Percentiles rank a stretch among this genome's conserved stretches.
Conservation (phyloP, 2,329 filamentous ascomycete genomes). For the Cercospora berteroae region DNA sequence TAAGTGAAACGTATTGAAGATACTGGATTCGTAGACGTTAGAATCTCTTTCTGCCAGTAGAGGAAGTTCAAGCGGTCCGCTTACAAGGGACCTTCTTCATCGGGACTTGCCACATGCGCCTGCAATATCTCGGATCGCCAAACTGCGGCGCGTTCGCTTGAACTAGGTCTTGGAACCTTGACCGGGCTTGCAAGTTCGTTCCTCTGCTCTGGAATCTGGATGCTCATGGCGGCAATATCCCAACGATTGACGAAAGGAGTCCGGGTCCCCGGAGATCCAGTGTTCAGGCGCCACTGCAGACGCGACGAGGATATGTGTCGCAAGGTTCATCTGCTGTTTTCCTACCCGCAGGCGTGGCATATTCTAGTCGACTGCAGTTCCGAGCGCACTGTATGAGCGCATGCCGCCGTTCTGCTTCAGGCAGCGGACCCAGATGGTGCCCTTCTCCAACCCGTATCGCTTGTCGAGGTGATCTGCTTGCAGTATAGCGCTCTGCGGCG, state of each 20-base stretch:
- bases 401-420: neutral
- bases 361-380: neutral
- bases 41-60: neutral
- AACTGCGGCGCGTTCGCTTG: neutral
- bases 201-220: neutral
- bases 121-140: neutral
- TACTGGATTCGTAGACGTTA: neutral
- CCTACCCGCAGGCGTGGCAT: neutral
- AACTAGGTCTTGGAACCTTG: neutral
- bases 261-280: neutral
- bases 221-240: neutral
- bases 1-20: neutral
- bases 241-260: neutral
- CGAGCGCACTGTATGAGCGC: neutral
- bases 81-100: neutral
- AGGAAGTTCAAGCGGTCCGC: neutral
- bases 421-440: neutral
- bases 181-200: neutral
- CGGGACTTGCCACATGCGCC: neutral
- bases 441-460: neutral
- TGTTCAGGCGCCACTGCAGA: neutral
- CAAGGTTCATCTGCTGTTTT: neutral
- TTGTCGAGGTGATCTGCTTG: neutral
- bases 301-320: neutral
- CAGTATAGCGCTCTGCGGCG: neutral